A percentile compares a stretch with the other conserved stretches of the same genome.
These are phyloP conservation scores for Trichoderma gracile DNA, from an alignment of 2,329 filamentous ascomycete genomes.

Conservation along the genomic window DNA sequence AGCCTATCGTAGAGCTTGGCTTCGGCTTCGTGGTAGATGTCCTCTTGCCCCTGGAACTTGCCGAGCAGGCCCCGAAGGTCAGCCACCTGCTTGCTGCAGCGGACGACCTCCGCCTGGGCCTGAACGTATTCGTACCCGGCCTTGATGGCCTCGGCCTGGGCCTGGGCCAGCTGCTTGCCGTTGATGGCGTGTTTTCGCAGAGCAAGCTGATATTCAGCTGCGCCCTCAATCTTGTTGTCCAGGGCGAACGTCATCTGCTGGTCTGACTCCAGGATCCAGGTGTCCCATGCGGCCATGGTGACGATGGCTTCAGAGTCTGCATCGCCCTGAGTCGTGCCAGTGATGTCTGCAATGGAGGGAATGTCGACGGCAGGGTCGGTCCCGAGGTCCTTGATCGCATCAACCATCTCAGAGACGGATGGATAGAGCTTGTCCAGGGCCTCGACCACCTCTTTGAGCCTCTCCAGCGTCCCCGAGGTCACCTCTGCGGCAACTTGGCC, in stretches of 20 bases:
- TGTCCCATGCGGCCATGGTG: background rate
- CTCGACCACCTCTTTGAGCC: background rate
- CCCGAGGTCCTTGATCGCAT: background rate
- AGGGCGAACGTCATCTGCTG: background rate
- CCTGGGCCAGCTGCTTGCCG: background rate
- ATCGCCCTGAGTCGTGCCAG: background rate
- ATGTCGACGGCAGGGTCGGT: background rate
- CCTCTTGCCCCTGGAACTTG: background rate
- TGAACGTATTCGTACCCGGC: background rate
- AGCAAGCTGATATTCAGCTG: background rate
- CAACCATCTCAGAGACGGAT: background rate
- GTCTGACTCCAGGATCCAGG: background rate
- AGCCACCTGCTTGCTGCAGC: background rate
- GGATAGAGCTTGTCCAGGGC: background rate
- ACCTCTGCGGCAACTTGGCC: background rate
- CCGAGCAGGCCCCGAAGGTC: background rate
- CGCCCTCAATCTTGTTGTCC: background rate
- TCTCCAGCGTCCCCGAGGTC: background rate
- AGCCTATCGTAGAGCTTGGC: background rate
- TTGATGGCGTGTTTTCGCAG: background rate
- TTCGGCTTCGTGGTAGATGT: background rate
- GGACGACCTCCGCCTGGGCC: background rate
- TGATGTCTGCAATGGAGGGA: background rate
- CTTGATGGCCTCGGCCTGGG: background rate
- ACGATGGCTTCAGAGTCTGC: background rate